Conservation (phyloP, 805 yeast genomes). For the Suhomyces vadensis region DNA sequence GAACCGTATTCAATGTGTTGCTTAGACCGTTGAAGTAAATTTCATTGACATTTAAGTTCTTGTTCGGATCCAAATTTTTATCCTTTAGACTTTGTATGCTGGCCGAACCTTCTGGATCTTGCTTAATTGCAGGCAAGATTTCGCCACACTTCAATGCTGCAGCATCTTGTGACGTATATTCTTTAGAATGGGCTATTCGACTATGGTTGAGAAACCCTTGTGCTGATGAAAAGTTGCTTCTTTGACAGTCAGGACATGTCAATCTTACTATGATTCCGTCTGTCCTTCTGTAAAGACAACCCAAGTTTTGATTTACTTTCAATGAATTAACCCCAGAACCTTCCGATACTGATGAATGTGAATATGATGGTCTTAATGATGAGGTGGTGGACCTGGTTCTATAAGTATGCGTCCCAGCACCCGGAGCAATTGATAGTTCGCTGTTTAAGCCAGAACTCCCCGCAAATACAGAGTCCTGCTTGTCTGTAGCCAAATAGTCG, state of each 20-base stretch:
- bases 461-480: not conserved
- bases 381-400: slow-evolving; percentile 53
- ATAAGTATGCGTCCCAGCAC: slow-evolving; percentile 30
- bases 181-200: slow-evolving; percentile 70
- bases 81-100: slow-evolving; percentile 36
- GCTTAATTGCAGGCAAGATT: slow-evolving; percentile 53
- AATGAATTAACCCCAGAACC: not conserved
- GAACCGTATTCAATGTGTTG: slow-evolving; percentile 28
- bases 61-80: slow-evolving; percentile 43
- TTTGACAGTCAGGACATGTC: slow-evolving; percentile 65
- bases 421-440: slow-evolving; percentile 7
- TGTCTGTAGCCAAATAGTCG: slow-evolving; percentile 9
- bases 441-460: not conserved
- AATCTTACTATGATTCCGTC: slow-evolving; percentile 72
- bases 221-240: slow-evolving; percentile 73
- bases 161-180: slow-evolving; percentile 68
- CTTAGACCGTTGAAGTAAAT: slow-evolving; percentile 36
- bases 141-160: slow-evolving; percentile 72
- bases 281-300: slow-evolving; percentile 62
- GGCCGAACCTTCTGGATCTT: slow-evolving; percentile 51
- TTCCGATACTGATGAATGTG: slow-evolving; percentile 3
- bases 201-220: slow-evolving; percentile 82
- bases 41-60: slow-evolving; percentile 39
- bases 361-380: slow-evolving; percentile 32
- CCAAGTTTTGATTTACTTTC: slow-evolving; percentile 23